phyloP scores from a whole-genome alignment of 805 yeast genomes.

The Hanseniaspora jakobsenii region DNA sequence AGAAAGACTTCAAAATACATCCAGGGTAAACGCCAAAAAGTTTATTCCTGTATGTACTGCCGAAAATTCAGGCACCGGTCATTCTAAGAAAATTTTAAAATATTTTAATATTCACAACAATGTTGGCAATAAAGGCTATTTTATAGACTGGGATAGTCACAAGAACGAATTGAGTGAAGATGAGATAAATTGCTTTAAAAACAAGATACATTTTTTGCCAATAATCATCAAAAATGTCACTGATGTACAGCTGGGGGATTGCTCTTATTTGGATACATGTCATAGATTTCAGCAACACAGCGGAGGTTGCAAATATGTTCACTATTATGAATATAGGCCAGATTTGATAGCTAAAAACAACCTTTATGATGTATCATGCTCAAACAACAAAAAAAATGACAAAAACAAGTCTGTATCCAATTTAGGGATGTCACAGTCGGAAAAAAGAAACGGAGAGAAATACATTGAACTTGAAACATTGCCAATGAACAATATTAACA shows the following conservation, averaged over 20 bases:
- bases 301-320: slow-evolving; percentile 67
- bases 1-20: slow-evolving; percentile 21
- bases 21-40: slow-evolving; percentile 13
- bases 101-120: slow-evolving; percentile 21
- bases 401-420: slow-evolving; percentile 7
- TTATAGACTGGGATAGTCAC: background rate
- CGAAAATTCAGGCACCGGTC: slow-evolving; percentile 22
- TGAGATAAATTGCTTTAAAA: slow-evolving; percentile 25
- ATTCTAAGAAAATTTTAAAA: slow-evolving; percentile 24
- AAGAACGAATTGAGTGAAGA: slow-evolving; percentile 23
- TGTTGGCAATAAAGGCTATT: no score
- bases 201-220: slow-evolving; percentile 44
- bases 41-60: slow-evolving; percentile 21
- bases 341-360: no score
- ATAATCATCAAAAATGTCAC: slow-evolving; percentile 44
- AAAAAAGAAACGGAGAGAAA: no score
- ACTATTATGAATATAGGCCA: slow-evolving; percentile 45
- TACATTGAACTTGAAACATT: no score
- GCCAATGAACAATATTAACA: no score
- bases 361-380: no score
- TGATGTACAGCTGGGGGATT: slow-evolving; percentile 67
- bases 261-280: slow-evolving; percentile 89
- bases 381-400: slow-evolving; percentile 19
- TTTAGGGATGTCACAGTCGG: no score
- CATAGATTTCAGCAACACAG: slow-evolving; percentile 45